Conservation (phyloP, 179 eudicot species). For the Drosera spatulata region DNA sequence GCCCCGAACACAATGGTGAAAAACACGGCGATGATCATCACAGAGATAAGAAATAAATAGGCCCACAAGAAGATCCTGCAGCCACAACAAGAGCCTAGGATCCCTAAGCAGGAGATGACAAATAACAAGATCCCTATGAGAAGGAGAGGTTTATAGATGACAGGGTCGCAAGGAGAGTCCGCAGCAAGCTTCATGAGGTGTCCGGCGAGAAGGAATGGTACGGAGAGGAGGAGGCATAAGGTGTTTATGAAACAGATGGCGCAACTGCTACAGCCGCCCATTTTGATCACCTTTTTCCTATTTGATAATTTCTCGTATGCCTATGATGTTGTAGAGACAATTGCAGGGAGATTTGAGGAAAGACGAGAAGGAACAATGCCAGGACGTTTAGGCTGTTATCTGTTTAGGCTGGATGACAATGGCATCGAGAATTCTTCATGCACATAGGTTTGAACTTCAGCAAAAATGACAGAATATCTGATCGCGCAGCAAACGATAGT, state of each 20-base stretch:
- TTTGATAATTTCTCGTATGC: too few species aligned
- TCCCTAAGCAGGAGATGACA: slow-evolving; percentile 15
- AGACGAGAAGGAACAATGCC: too few species aligned
- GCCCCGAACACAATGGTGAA: slow-evolving; percentile 16
- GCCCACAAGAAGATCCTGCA: slow-evolving; percentile 15
- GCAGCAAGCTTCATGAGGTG: slow-evolving; percentile 7
- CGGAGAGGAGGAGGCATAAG: slow-evolving; percentile 17
- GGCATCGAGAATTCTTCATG: too few species aligned
- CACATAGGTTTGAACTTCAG: too few species aligned
- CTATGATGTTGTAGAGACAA: too few species aligned
- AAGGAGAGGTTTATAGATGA: slow-evolving; percentile 27
- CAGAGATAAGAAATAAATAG: slow-evolving; percentile 15
- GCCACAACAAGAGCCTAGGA: slow-evolving; percentile 15
- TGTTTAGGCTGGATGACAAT: too few species aligned
- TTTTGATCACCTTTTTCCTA: background rate
- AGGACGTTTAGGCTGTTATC: too few species aligned
- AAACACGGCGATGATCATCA: slow-evolving; percentile 14
- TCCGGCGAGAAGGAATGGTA: slow-evolving; percentile 24
- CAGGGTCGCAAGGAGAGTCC: slow-evolving; percentile 17
- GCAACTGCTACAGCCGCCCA: too few species aligned
- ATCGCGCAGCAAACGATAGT: too few species aligned
- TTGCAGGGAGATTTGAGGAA: too few species aligned
- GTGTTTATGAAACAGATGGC: background rate
- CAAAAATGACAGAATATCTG: too few species aligned
- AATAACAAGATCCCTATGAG: slow-evolving; percentile 15